A percentile compares a stretch with the other conserved stretches of the same genome.
Evolutionary conservation across 75 land plant genomes (phyloP).

Genomic region (Gnetum montanum): DNA sequence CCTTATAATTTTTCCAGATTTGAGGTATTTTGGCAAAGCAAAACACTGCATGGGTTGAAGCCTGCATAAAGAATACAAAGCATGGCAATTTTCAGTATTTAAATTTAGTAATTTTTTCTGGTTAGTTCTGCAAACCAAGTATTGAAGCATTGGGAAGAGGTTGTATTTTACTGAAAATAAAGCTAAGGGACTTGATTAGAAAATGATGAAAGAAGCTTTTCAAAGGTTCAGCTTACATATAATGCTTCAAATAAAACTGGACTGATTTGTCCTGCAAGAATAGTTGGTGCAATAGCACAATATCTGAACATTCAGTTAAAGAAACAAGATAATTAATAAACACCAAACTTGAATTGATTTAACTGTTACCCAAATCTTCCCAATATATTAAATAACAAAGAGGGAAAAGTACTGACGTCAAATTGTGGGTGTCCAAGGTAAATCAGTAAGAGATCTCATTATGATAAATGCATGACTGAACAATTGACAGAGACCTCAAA

Average conservation of each 20-base stretch:
- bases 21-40: slow-evolving; percentile 81
- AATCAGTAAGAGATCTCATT: background rate
- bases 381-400: background rate
- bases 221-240: slow-evolving; percentile 52
- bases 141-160: no score
- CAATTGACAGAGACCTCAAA: no score
- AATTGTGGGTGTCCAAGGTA: background rate
- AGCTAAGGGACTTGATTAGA: background rate
- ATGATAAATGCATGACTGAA: no score
- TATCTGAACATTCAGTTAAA: slow-evolving; percentile 42
- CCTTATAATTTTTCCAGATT: slow-evolving; percentile 63
- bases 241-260: slow-evolving; percentile 79
- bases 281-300: slow-evolving; percentile 84
- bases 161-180: slow-evolving; percentile 1
- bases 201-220: no score
- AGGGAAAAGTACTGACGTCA: background rate
- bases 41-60: slow-evolving; percentile 81
- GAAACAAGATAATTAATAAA: background rate
- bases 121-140: no score
- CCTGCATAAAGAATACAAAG: slow-evolving; percentile 48
- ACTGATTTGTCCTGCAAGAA: slow-evolving; percentile 72
- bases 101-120: background rate
- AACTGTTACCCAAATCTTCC: no score
- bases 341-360: no score
- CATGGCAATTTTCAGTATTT: background rate